Conservation (phyloP, 805 yeast species). For the Kluyveromyces siamensis region DNA sequence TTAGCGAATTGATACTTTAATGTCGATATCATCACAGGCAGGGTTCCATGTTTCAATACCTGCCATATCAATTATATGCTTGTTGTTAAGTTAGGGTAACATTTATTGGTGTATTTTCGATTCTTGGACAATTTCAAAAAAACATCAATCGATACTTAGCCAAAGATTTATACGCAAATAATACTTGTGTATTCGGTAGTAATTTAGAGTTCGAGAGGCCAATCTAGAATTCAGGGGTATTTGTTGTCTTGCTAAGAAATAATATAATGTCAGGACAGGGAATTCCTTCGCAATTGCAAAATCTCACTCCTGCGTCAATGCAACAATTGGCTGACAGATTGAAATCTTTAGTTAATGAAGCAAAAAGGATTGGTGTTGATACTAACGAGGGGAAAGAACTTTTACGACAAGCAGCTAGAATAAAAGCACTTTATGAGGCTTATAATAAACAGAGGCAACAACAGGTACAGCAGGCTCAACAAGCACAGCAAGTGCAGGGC, state of each 20-base stretch:
- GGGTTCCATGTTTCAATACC: no score
- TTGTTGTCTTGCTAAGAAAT: neutral
- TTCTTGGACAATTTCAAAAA: neutral
- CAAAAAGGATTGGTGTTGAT: conserved; percentile 51
- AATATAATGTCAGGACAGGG: neutral
- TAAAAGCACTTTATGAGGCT: conserved; percentile 50
- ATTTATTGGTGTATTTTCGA: neutral
- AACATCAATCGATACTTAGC: neutral
- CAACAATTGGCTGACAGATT: conserved; percentile 53
- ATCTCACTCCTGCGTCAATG: conserved; percentile 15
- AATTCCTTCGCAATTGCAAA: conserved; percentile 4
- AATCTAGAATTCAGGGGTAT: neutral
- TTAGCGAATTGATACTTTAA: neutral
- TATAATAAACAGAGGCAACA: conserved; percentile 35
- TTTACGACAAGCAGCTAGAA: conserved; percentile 50
- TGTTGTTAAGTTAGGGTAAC: neutral
- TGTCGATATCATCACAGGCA: no score
- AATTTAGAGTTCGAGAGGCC: neutral
- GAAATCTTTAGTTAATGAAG: conserved; percentile 49
- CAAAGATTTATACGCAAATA: no score
- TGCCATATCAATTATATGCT: neutral
- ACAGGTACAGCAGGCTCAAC: conserved; percentile 6
- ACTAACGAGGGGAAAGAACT: conserved; percentile 57
- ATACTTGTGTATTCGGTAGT: no score
- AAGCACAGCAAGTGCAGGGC: neutral